Evolutionary conservation across 371 early-diverging fungal species (phyloP).

Genomic region (Aphelidium insulamus): DNA sequence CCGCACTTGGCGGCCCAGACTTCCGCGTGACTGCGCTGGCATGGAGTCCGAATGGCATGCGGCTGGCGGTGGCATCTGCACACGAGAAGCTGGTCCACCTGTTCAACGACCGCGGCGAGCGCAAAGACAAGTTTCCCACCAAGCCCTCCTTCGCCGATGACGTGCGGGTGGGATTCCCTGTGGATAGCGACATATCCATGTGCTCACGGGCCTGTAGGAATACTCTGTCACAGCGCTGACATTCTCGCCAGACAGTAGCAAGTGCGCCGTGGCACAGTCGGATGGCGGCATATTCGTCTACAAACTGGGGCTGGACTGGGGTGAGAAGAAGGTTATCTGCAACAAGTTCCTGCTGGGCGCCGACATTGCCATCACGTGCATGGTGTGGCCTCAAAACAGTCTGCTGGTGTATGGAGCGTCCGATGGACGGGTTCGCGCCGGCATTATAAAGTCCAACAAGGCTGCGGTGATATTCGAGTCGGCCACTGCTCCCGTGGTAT

Average conservation of each 20-base stretch:
- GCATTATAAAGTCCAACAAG: slow-evolving; percentile 29
- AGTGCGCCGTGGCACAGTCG: slow-evolving; percentile 27
- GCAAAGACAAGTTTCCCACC: slow-evolving; percentile 28
- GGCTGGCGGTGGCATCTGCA: slow-evolving; percentile 19
- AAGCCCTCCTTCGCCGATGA: slow-evolving; percentile 27
- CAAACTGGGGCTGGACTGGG: slow-evolving; percentile 30
- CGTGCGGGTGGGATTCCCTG: no score
- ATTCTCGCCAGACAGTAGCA: slow-evolving; percentile 26
- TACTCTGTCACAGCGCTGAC: slow-evolving; percentile 9
- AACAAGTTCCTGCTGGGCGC: slow-evolving; percentile 27
- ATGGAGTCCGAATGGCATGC: slow-evolving; percentile 24
- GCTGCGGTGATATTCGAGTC: slow-evolving; percentile 29
- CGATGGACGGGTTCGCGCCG: slow-evolving; percentile 27
- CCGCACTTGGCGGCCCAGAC: no score
- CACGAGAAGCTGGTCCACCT: slow-evolving; percentile 22
- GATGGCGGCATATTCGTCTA: slow-evolving; percentile 29
- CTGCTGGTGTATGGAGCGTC: slow-evolving; percentile 23
- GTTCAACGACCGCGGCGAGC: slow-evolving; percentile 29
- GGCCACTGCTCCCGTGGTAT: no score
- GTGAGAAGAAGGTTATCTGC: slow-evolving; percentile 30
- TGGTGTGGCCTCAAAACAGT: slow-evolving; percentile 29
- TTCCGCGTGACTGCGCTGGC: slow-evolving; percentile 8
- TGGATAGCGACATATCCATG: no score
- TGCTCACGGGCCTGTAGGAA: slow-evolving; percentile 6
- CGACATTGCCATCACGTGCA: slow-evolving; percentile 19